A percentile compares a stretch with the other conserved stretches of the same genome.
Conservation (phyloP, 129 eudicot species). For the Flaveria linearis region DNA sequence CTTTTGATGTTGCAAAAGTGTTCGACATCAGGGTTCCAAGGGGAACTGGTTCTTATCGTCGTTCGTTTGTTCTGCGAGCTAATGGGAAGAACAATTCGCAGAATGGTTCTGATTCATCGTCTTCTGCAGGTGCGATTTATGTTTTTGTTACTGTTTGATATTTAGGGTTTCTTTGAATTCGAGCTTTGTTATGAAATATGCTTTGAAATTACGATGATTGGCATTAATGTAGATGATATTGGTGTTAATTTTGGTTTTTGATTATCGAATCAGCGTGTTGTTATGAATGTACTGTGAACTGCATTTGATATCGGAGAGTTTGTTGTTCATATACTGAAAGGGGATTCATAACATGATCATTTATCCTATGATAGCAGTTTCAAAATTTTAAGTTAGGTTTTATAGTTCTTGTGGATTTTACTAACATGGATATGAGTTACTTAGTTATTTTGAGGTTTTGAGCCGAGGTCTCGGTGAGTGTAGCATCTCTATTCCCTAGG, state of each 20-base stretch:
- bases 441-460: no score
- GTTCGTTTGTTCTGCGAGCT: constrained; percentile 45
- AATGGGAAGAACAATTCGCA: constrained; percentile 50
- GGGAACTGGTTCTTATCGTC: constrained; percentile 23
- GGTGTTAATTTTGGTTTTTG: constrained; percentile 12
- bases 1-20: constrained; percentile 14
- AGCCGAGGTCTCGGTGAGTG: no score
- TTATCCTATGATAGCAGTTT: constrained; percentile 13
- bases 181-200: constrained; percentile 11
- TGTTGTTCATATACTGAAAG: no score
- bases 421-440: no score
- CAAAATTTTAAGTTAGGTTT: background rate
- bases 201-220: background rate
- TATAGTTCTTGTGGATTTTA: background rate
- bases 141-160: background rate
- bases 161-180: constrained; percentile 9
- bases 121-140: constrained; percentile 36
- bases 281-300: no score
- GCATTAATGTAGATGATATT: constrained; percentile 8
- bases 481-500: no score
- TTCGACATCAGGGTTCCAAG: constrained; percentile 36
- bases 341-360: background rate
- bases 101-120: constrained; percentile 43
- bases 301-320: no score
- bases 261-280: background rate